A percentile compares a stretch with the other conserved stretches of the same genome.
These are phyloP conservation scores for Hippophae gyantsensis DNA, from an alignment of 306 rosid species.

Conservation along the genomic window DNA sequence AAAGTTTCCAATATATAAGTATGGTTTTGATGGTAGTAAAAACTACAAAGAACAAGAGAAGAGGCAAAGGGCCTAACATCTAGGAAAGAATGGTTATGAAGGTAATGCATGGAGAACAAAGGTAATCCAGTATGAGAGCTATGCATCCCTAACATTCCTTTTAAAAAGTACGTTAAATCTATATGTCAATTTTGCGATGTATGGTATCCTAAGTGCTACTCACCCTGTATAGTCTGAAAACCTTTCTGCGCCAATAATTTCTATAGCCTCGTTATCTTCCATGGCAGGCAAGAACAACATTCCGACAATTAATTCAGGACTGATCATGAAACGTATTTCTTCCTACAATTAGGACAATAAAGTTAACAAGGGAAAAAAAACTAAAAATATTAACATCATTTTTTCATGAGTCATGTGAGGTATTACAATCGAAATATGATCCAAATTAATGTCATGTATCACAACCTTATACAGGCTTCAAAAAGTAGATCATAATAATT, in stretches of 20 bases:
- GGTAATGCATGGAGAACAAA: not conserved
- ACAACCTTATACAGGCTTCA: not conserved
- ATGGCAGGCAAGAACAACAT: constrained; percentile 89
- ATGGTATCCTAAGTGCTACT: constrained; percentile 18
- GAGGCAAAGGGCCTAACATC: not conserved
- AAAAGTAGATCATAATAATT: not conserved
- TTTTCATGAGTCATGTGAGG: constrained; percentile 14
- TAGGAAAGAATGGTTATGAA: not conserved
- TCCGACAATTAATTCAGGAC: constrained; percentile 77
- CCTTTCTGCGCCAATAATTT: constrained; percentile 80
- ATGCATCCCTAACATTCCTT: not conserved
- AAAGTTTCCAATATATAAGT: not conserved
- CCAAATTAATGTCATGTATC: constrained; percentile 6
- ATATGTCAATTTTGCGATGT: not conserved
- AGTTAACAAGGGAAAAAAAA: constrained; percentile 15
- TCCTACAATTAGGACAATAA: constrained; percentile 39
- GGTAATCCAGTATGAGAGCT: not conserved
- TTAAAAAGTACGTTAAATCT: not conserved
- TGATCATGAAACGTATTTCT: constrained; percentile 90
- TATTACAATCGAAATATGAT: constrained; percentile 6
- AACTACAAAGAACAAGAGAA: not conserved
- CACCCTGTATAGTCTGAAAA: constrained; percentile 84
- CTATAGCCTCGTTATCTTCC: constrained; percentile 86
- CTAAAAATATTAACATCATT: constrained; percentile 16
- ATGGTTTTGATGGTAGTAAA: not conserved